Evolutionary conservation across 352 stramenopile species (phyloP), one percentile per base, ranked within the genome.

Genomic region (Phytopythium ostracodes): DNA sequence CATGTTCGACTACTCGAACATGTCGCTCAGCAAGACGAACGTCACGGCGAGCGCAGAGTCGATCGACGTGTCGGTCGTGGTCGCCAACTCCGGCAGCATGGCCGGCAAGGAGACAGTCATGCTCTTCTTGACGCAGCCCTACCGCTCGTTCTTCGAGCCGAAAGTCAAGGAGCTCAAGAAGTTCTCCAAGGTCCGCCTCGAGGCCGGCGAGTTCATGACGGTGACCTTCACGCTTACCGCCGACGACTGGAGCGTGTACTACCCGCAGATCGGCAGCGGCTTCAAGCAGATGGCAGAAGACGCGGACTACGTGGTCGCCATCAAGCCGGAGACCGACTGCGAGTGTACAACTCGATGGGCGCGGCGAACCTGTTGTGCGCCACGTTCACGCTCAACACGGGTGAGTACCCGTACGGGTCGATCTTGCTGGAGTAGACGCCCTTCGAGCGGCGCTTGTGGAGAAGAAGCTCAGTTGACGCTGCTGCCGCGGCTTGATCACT

Each of bases 81-180:
- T 96, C 40, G 79, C 63, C 15, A 96, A 94, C 70, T 84, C 71
- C 0, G 87, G 84, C 7, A 54, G 47, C 7, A 27, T 60, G 22
- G 61, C 67, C 6, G 81, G 84, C 12, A 87, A 92, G 56, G 82
- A 96, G 60, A 81, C 71, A 0, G 73, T 91, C 38, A 77, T 95
- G 59, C 58, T 94, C 22, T 88, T 96, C 54, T 72, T 93, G 46
- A 83, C 66, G 2, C 81, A 88, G 60, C 76, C 79, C 47, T 79
- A 76, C 31, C 81, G 77, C 27, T 56, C 62, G n/a, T 78, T 77
- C 43, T 76, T 81, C 7, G 74, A 88, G 20, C 82, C 84, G 1
- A 79, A 92, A 43, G 74, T 88, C 56, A 94, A 93, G 71, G 71
- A 84, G 55, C 70, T 96, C 29, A 88, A 89, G 64, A 79, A 83